Percentiles rank a stretch among this genome's conserved stretches.
Evolutionary conservation across 225 moss, liverwort and hornwort genomes (phyloP).

Genomic region (Bryoerythrophyllum caledonicum): DNA sequence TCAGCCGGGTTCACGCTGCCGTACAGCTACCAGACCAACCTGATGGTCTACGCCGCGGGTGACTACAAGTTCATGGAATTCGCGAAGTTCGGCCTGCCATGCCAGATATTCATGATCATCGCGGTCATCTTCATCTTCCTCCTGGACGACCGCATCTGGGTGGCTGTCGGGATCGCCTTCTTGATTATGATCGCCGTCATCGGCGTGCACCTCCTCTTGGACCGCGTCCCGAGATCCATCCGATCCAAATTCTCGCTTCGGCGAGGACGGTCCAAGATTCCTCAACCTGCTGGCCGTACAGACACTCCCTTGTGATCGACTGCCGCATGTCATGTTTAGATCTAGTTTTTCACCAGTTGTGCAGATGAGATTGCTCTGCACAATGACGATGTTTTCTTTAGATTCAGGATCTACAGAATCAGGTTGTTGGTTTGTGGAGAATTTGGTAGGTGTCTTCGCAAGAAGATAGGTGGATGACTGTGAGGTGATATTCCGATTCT

Average conservation of each 20-base stretch:
- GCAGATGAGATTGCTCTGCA: background rate
- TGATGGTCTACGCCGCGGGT: constrained; percentile 42
- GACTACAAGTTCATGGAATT: constrained; percentile 36
- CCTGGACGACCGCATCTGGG: constrained; percentile 35
- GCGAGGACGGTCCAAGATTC: background rate
- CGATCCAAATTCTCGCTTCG: constrained; percentile 6
- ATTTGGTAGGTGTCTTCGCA: too few relatives aligned
- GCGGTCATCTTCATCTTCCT: constrained; percentile 21
- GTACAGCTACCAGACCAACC: constrained; percentile 40
- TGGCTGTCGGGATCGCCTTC: constrained; percentile 17
- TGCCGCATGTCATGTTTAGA: too few relatives aligned
- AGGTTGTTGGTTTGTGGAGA: too few relatives aligned
- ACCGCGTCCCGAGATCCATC: background rate
- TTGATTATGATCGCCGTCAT: background rate
- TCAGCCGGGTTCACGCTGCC: constrained; percentile 34
- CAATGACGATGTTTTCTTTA: background rate
- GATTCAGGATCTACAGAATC: too few relatives aligned
- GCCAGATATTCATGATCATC: constrained; percentile 20
- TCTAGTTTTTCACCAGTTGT: background rate
- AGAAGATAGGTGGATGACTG: too few relatives aligned
- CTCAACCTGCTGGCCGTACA: background rate
- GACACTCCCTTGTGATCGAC: too few relatives aligned
- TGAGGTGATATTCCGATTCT: too few relatives aligned
- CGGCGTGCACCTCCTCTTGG: constrained; percentile 4
- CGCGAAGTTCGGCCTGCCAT: constrained; percentile 35